These are phyloP conservation scores for Aureobasidium mangrovei DNA, from an alignment of 2,329 filamentous ascomycete species.

Conservation along the genomic window DNA sequence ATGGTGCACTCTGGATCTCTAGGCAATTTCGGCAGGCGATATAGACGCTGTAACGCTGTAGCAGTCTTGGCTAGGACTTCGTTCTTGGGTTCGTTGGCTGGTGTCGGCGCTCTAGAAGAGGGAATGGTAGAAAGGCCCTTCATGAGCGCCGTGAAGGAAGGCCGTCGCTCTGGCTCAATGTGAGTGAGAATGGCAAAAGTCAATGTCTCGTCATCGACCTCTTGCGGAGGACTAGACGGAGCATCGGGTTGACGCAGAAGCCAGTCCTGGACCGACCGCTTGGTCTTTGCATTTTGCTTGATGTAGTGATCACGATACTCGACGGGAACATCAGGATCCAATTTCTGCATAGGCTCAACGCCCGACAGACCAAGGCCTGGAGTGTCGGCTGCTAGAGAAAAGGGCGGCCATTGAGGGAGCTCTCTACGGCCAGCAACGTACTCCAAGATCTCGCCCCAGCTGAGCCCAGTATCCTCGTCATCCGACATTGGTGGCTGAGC, in stretches of 20 bases:
- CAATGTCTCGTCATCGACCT: constrained; percentile 88
- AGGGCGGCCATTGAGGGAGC: constrained; percentile 80
- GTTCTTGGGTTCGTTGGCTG: constrained; percentile 38
- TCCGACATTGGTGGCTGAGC: constrained; percentile 36
- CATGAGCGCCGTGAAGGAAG: constrained; percentile 73
- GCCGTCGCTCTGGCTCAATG: constrained; percentile 64
- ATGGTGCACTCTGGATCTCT: constrained; percentile 80
- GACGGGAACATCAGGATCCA: constrained; percentile 89
- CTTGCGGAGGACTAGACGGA: constrained; percentile 66
- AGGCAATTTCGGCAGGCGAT: constrained; percentile 62
- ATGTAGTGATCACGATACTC: constrained; percentile 90
- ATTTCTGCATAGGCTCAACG: constrained; percentile 58
- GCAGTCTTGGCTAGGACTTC: constrained; percentile 68
- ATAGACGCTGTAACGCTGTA: constrained; percentile 73
- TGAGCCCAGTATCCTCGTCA: constrained; percentile 58
- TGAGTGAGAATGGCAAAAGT: constrained; percentile 90
- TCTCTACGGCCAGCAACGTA: constrained; percentile 83
- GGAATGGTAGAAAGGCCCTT: constrained; percentile 47
- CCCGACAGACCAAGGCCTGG: constrained; percentile 42
- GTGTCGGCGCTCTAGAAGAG: constrained; percentile 58
- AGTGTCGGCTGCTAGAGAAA: constrained; percentile 55
- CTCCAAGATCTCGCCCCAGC: constrained; percentile 93
- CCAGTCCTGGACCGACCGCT: constrained; percentile 86
- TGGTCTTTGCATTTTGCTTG: constrained; percentile 84
- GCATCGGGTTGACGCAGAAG: constrained; percentile 69